Percentiles rank a stretch among this genome's conserved stretches.
phyloP scores from a whole-genome alignment of 2,329 filamentous ascomycete species.

The Endocalyx cinctus region DNA sequence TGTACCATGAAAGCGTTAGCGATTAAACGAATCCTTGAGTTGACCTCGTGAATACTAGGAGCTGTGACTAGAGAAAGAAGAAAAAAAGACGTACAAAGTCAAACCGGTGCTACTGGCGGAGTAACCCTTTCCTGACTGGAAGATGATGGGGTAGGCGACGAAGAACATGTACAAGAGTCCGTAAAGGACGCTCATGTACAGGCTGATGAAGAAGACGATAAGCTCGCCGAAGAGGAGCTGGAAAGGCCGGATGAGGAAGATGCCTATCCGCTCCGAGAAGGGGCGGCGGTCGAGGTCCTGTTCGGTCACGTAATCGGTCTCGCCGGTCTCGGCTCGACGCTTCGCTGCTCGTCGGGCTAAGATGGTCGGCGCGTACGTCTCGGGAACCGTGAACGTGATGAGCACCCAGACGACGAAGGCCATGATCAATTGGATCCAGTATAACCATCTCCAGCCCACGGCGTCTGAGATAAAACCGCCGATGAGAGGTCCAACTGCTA shows the following conservation, averaged over 20 bases:
- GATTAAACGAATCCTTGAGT: no score
- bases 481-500: slow-evolving; percentile 62
- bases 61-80: not conserved
- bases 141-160: slow-evolving; percentile 66
- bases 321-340: slow-evolving; percentile 64
- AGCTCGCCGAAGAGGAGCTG: slow-evolving; percentile 79
- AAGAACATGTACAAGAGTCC: slow-evolving; percentile 75
- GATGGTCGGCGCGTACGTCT: slow-evolving; percentile 81
- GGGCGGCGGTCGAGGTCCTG: slow-evolving; percentile 72
- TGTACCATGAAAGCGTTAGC: slow-evolving; percentile 10
- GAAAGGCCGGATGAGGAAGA: slow-evolving; percentile 79
- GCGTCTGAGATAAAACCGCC: slow-evolving; percentile 72
- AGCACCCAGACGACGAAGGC: slow-evolving; percentile 64
- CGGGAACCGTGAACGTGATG: slow-evolving; percentile 84
- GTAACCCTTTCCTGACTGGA: slow-evolving; percentile 75
- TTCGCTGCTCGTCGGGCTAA: slow-evolving; percentile 66
- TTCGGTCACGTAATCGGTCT: slow-evolving; percentile 68
- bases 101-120: slow-evolving; percentile 68
- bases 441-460: slow-evolving; percentile 75
- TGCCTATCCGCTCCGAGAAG: slow-evolving; percentile 60
- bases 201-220: slow-evolving; percentile 76
- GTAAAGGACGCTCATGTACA: slow-evolving; percentile 84
- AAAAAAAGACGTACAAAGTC: slow-evolving; percentile 55
- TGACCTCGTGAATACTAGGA: no score
- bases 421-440: slow-evolving; percentile 82